These are phyloP conservation scores for Butyriboletus loyo DNA, from an alignment of 768 basidiomycete species.

Conservation along the genomic window DNA sequence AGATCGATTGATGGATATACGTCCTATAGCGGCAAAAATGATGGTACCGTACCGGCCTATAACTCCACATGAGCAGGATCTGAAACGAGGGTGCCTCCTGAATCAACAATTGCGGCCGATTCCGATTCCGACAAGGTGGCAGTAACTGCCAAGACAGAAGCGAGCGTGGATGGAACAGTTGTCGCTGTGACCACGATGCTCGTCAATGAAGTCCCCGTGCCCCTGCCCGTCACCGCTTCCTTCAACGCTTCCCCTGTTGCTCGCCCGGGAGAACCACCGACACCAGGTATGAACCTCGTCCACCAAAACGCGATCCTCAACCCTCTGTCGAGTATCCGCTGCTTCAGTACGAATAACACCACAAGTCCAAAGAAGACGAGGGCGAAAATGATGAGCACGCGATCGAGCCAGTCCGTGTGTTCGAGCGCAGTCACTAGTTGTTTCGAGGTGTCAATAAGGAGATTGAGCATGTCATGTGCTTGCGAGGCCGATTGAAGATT, in stretches of 20 bases:
- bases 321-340: constrained; percentile 78
- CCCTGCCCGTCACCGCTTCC: constrained; percentile 1
- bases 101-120: not conserved
- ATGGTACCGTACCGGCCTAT: constrained; percentile 5
- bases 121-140: constrained; percentile 1
- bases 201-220: not conserved
- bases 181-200: constrained; percentile 6
- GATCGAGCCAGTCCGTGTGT: constrained; percentile 89
- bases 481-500: constrained; percentile 71
- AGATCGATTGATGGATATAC: not conserved
- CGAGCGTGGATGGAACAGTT: constrained; percentile 6
- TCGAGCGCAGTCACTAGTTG: constrained; percentile 85
- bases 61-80: constrained; percentile 16
- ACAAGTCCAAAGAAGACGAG: constrained; percentile 83
- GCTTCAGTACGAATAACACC: constrained; percentile 83
- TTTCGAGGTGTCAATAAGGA: constrained; percentile 74
- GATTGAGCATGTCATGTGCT: constrained; percentile 72
- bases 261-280: constrained; percentile 2
- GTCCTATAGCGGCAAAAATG: not conserved
- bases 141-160: constrained; percentile 8
- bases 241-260: constrained; percentile 2
- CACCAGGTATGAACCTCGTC: constrained; percentile 65
- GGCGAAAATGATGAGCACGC: constrained; percentile 76
- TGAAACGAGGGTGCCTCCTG: not conserved
- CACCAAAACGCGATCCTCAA: constrained; percentile 84